Conservation (phyloP, 108 stramenopile species). For the Cyclotella choctawhatcheeana region DNA sequence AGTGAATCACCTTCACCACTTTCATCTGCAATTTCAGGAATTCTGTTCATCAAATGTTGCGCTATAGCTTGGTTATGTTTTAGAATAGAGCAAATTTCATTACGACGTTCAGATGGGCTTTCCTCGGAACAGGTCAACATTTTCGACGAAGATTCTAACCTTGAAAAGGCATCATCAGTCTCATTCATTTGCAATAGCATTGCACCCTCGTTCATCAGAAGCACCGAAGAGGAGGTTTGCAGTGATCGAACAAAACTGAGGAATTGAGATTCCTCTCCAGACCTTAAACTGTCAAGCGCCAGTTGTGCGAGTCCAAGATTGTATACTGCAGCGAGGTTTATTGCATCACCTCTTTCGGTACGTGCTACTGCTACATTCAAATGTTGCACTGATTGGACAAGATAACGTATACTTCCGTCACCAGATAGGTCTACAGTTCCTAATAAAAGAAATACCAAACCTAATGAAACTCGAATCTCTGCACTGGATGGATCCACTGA, state of each 20-base stretch:
- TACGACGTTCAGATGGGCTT: slow-evolving; percentile 1
- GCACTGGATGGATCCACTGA: slow-evolving; percentile 43
- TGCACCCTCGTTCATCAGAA: slow-evolving; percentile 29
- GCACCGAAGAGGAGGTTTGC: slow-evolving; percentile 9
- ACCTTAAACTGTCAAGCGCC: slow-evolving; percentile 26
- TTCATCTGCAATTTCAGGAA: too few relatives aligned
- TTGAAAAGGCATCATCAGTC: slow-evolving; percentile 29
- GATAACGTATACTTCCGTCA: slow-evolving; percentile 13
- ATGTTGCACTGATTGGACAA: slow-evolving; percentile 45
- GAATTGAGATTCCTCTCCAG: slow-evolving; percentile 16
- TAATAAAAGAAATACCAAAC: slow-evolving; percentile 40
- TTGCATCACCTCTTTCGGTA: not conserved
- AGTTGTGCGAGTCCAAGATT: slow-evolving; percentile 48
- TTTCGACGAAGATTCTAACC: slow-evolving; percentile 12
- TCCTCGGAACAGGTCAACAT: not conserved
- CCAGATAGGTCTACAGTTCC: slow-evolving; percentile 3
- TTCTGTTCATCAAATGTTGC: too few relatives aligned
- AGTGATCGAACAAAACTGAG: slow-evolving; percentile 21
- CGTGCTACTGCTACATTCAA: slow-evolving; percentile 32
- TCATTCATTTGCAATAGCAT: slow-evolving; percentile 29
- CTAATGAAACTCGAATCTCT: slow-evolving; percentile 22
- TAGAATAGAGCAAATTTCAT: slow-evolving; percentile 30
- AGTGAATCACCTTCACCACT: too few relatives aligned
- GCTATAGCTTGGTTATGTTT: slow-evolving; percentile 37
- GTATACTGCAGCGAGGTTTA: slow-evolving; percentile 35